Conservation (phyloP, 2,329 filamentous ascomycete genomes). For the Botrytis squamosa region DNA sequence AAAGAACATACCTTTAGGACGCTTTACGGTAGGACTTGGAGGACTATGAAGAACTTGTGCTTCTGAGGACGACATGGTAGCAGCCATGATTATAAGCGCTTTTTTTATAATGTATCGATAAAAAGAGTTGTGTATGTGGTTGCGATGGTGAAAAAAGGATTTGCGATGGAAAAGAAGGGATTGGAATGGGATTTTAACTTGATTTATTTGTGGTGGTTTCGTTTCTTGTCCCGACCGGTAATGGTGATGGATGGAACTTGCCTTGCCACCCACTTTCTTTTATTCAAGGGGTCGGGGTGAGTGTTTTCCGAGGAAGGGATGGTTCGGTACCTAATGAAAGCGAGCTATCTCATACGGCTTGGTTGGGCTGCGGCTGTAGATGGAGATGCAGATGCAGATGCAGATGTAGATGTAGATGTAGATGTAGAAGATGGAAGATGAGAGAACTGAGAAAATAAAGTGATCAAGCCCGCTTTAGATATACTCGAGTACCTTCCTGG, state of each 20-base stretch:
- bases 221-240: neutral
- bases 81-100: conserved; percentile 17
- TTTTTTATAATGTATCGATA: neutral
- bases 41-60: conserved; percentile 35
- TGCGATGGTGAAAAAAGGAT: neutral
- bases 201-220: neutral
- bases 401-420: too few relatives aligned
- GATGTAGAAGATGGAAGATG: neutral
- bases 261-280: conserved; percentile 1
- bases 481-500: neutral
- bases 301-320: neutral
- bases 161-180: too few relatives aligned
- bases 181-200: neutral
- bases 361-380: neutral
- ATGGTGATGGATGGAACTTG: neutral
- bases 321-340: neutral
- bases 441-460: neutral
- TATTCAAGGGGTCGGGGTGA: neutral
- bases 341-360: neutral
- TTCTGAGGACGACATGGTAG: conserved; percentile 33
- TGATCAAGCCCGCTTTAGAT: neutral
- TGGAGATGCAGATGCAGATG: neutral
- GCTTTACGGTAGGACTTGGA: conserved; percentile 38
- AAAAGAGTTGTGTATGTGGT: neutral
- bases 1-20: conserved; percentile 40